Evolutionary conservation across 192 early-diverging fungal genomes (phyloP).

Genomic region (Coemansia sp.): DNA sequence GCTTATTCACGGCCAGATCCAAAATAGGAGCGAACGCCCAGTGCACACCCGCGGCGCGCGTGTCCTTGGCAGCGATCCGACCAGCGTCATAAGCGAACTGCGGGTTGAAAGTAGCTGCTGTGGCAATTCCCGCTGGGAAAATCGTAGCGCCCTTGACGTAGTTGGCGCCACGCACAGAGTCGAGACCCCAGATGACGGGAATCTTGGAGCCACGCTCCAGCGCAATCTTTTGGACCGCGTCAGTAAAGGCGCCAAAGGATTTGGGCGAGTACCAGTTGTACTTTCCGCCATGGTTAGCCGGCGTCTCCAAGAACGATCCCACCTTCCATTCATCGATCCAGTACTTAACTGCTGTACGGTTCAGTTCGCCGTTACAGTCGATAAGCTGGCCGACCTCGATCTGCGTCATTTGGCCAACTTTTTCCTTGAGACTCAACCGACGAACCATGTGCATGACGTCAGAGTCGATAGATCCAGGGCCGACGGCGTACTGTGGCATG

Average conservation of each 20-base stretch:
- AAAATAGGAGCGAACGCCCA: conserved; percentile 67
- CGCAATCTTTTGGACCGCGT: conserved; percentile 61
- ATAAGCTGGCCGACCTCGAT: conserved; percentile 63
- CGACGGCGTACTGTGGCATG: neutral
- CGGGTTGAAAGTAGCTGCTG: conserved; percentile 65
- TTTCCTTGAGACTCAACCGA: conserved; percentile 57
- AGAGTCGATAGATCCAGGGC: conserved; percentile 43
- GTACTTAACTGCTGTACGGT: conserved; percentile 57
- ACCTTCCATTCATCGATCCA: conserved; percentile 63
- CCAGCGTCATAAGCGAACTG: conserved; percentile 61
- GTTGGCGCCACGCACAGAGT: conserved; percentile 69
- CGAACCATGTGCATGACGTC: conserved; percentile 56
- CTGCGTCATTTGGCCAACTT: conserved; percentile 71
- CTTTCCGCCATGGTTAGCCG: conserved; percentile 59
- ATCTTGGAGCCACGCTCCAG: conserved; percentile 50
- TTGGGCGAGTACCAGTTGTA: conserved; percentile 59
- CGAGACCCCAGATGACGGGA: conserved; percentile 68
- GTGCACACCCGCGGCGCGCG: conserved; percentile 63
- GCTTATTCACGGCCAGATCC: conserved; percentile 63
- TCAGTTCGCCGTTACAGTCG: conserved; percentile 58
- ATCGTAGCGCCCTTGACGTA: conserved; percentile 64
- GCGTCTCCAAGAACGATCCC: conserved; percentile 65
- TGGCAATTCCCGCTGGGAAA: conserved; percentile 63
- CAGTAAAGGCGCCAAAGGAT: conserved; percentile 56
- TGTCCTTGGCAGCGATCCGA: conserved; percentile 65